phyloP scores from a whole-genome alignment of 73 alveolate genomes.

The Tetrahymena borealis region DNA sequence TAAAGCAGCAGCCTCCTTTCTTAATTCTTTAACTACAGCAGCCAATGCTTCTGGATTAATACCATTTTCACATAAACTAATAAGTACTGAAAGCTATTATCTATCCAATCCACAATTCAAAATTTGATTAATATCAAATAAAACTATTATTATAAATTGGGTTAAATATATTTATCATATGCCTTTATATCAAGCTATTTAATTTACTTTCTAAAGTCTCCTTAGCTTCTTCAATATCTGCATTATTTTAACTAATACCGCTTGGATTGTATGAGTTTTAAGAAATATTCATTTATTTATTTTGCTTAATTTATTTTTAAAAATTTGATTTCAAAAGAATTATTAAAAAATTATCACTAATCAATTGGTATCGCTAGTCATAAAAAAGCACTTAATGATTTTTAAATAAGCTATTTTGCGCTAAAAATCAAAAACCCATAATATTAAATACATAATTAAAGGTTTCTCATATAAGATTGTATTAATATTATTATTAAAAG shows the following conservation, averaged over 20 bases:
- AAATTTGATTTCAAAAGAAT: not conserved
- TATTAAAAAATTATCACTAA: not conserved
- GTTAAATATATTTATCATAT: not conserved
- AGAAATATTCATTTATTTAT: not conserved
- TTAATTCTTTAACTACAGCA: slow-evolving; percentile 79
- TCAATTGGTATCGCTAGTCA: no score
- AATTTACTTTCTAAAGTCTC: slow-evolving; percentile 34
- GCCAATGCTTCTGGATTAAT: slow-evolving; percentile 93
- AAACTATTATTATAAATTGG: slow-evolving; percentile 4
- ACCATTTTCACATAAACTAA: slow-evolving; percentile 86
- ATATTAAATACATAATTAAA: not conserved
- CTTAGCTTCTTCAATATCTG: slow-evolving; percentile 40
- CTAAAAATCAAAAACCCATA: not conserved
- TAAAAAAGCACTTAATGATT: not conserved
- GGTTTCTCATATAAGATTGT: not conserved
- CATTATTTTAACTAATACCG: not conserved
- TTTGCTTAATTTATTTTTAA: not conserved
- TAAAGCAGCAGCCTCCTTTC: slow-evolving; percentile 74
- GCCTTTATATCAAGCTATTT: not conserved
- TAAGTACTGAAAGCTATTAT: slow-evolving; percentile 65
- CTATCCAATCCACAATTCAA: slow-evolving; percentile 85
- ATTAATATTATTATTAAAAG: not conserved
- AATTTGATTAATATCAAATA: slow-evolving; percentile 78
- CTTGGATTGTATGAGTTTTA: not conserved
- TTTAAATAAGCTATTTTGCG: not conserved